Percentiles rank a stretch among this genome's conserved stretches.
These are phyloP conservation scores for Triglochin maritima DNA, from an alignment of 106 monocot species.

Conservation along the genomic window DNA sequence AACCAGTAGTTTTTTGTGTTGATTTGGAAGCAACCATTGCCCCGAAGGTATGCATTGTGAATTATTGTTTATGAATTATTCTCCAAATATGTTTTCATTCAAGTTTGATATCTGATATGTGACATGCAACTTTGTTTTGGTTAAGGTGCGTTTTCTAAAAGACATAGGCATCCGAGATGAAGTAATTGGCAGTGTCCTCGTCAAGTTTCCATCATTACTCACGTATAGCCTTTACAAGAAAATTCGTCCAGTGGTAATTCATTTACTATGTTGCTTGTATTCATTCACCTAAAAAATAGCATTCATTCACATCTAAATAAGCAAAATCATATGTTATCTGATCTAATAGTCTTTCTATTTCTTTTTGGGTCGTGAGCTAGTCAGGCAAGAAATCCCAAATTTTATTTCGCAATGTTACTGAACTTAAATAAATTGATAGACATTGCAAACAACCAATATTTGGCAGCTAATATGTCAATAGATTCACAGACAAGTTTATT, in stretches of 20 bases:
- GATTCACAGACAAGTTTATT: too few relatives aligned
- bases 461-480: too few relatives aligned
- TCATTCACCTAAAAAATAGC: neutral
- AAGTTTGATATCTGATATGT: neutral
- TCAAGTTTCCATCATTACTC: slow-evolving; percentile 75
- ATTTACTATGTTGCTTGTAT: neutral
- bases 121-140: slow-evolving; percentile 8
- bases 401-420: too few relatives aligned
- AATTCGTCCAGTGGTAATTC: slow-evolving; percentile 88
- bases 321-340: too few relatives aligned
- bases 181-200: slow-evolving; percentile 57
- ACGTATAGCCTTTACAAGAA: slow-evolving; percentile 95
- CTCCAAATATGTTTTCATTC: neutral
- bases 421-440: too few relatives aligned
- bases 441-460: too few relatives aligned
- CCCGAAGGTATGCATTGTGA: slow-evolving; percentile 55
- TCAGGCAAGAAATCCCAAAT: too few relatives aligned
- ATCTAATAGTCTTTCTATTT: neutral
- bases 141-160: slow-evolving; percentile 76
- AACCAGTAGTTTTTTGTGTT: slow-evolving; percentile 86
- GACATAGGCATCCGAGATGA: slow-evolving; percentile 79
- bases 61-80: neutral
- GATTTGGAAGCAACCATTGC: slow-evolving; percentile 81
- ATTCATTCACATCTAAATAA: too few relatives aligned
- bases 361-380: neutral